Evolutionary conservation across 768 basidiomycete species (phyloP), one percentile per base, ranked within the genome.

Genomic region (Leccinum incarnatum): DNA sequence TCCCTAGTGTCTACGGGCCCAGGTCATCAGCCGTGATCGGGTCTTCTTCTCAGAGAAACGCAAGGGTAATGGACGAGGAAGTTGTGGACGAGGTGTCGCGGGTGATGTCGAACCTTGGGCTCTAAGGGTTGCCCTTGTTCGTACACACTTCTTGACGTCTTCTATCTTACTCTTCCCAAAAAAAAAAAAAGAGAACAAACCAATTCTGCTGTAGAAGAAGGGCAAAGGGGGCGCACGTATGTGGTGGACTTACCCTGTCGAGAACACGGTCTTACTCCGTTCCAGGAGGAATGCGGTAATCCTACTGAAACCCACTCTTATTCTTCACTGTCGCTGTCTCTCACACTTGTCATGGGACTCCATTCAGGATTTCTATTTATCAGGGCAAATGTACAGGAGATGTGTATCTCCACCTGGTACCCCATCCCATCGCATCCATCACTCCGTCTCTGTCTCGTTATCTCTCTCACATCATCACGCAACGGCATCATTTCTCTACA

Each of bases 1-100:
- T 93, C 76, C 91, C 91, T 14, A 92, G 89, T 65, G 91, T 93
- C 10, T 93, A 93, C 69, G 89, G 84, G 1, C 83, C 87, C 4
- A 82, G 86, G 53, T 74, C 79, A 54, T 77, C 78, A 46, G 72
- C 78, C 5, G 76, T 80, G 27, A 74, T 81, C 15, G 79, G 80
- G 51, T 67, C 77, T 23, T 77, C 78, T 54, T 71, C 73, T 21
- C 82, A 81, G 62, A 73, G 79, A 61, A 74, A 73, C 50, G 71
- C 57, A 70, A 70, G 63, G 57, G 69, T 65, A 51, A 63, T 73
- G 57, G 86, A 87, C 46, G 86, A 84, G 40, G 84, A 83, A 48
- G 76, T 76, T 25, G 80, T 83, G 55, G 86, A 88, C 56, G 88
- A 90, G 66, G 85, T 90, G 56, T 85, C 89, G 45, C 81, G 88